phyloP scores from a whole-genome alignment of 768 basidiomycete genomes.

The Tricholoma hemisulphureum region DNA sequence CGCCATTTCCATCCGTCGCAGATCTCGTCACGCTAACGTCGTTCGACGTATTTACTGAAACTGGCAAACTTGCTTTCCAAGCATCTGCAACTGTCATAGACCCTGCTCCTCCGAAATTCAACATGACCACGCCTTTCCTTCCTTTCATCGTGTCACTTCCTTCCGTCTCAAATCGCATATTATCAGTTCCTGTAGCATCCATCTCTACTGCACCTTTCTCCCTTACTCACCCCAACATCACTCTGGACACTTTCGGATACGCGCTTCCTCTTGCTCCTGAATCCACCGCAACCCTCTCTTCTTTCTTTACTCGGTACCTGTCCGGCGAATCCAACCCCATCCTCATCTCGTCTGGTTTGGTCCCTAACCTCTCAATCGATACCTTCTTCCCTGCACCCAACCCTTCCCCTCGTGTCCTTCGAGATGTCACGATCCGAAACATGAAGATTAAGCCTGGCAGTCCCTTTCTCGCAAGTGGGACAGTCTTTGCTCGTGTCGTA shows the following conservation, averaged over 20 bases:
- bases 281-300: constrained; percentile 47
- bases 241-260: constrained; percentile 52
- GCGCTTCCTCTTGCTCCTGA: constrained; percentile 51
- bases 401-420: constrained; percentile 63
- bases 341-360: constrained; percentile 53
- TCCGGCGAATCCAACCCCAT: constrained; percentile 57
- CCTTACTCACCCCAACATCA: constrained; percentile 68
- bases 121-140: constrained; percentile 51
- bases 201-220: constrained; percentile 55
- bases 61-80: constrained; percentile 36
- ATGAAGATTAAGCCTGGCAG: constrained; percentile 66
- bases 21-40: constrained; percentile 60
- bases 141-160: constrained; percentile 64
- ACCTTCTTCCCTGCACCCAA: constrained; percentile 65
- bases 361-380: constrained; percentile 46
- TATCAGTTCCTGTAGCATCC: constrained; percentile 48
- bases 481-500: constrained; percentile 61
- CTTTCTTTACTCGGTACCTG: constrained; percentile 64
- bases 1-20: constrained; percentile 54
- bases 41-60: constrained; percentile 43
- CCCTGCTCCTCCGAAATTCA: constrained; percentile 50
- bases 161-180: constrained; percentile 12
- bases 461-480: constrained; percentile 65
- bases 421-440: constrained; percentile 68
- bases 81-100: constrained; percentile 60